Evolutionary conservation across 257 asterid species (phyloP).

Genomic region (Rauvolfia tetraphylla): DNA sequence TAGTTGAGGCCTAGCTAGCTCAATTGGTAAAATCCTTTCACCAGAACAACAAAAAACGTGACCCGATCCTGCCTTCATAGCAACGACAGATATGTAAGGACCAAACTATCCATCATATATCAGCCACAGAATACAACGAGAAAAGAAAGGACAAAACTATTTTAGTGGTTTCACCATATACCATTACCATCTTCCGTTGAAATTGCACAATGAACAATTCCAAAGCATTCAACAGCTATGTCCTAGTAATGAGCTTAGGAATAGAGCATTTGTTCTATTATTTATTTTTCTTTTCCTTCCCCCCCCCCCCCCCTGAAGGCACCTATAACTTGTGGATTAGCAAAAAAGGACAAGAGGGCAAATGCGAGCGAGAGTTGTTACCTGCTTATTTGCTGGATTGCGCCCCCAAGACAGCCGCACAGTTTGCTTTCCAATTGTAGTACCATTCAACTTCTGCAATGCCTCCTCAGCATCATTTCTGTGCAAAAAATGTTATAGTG

Average conservation of each 20-base stretch:
- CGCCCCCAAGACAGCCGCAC: conserved; percentile 57
- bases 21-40: not conserved
- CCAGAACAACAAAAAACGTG: not conserved
- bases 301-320: not conserved
- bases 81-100: not conserved
- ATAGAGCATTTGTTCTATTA: not conserved
- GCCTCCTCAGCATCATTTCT: conserved; percentile 56
- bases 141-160: no score
- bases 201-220: not conserved
- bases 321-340: not conserved
- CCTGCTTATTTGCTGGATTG: conserved; percentile 50
- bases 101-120: not conserved
- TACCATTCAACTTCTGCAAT: conserved; percentile 42
- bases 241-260: not conserved
- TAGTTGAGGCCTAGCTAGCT: not conserved
- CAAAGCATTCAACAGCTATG: not conserved
- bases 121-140: not conserved
- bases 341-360: not conserved
- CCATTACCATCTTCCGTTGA: not conserved
- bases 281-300: not conserved
- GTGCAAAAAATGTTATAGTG: conserved; percentile 3
- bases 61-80: not conserved
- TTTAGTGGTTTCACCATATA: not conserved
- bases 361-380: conserved; percentile 1
- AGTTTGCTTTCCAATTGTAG: conserved; percentile 38